A percentile compares a stretch with the other conserved stretches of the same genome.
Evolutionary conservation across 2,329 filamentous ascomycete species (phyloP).

Genomic region (Didymella glomerata): DNA sequence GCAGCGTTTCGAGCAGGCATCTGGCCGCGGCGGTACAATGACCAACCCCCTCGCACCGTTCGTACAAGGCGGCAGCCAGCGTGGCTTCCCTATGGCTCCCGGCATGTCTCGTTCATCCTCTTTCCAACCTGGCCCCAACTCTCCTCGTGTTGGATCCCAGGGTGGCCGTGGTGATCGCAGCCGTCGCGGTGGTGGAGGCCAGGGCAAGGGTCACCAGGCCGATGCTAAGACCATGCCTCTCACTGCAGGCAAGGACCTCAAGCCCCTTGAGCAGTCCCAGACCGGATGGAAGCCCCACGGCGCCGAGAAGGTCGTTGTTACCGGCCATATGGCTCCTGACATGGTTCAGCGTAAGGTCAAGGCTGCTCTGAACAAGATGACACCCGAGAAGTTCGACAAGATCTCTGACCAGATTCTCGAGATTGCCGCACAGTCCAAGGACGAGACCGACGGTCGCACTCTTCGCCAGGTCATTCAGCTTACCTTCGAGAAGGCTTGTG

Average conservation of each 20-base stretch:
- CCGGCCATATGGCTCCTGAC: conserved; percentile 77
- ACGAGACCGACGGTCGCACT: conserved; percentile 91
- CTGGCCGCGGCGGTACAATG: conserved; percentile 43
- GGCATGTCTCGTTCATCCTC: conserved; percentile 68
- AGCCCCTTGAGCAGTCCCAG: conserved; percentile 76
- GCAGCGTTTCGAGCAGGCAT: conserved; percentile 67
- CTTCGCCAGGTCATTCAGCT: conserved; percentile 98
- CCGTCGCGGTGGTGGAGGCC: conserved; percentile 60
- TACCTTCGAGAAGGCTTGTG: conserved; percentile 98
- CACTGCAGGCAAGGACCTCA: conserved; percentile 81
- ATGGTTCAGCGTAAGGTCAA: conserved; percentile 99
- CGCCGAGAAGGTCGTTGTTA: conserved; percentile 47
- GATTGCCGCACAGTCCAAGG: conserved; percentile 94
- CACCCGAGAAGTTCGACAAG: conserved; percentile 96
- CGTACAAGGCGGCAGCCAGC: conserved; percentile 61
- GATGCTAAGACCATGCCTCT: conserved; percentile 88
- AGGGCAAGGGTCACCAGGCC: conserved; percentile 63
- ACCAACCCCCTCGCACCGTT: conserved; percentile 67
- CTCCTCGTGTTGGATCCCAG: conserved; percentile 71
- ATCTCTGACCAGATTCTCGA: conserved; percentile 91
- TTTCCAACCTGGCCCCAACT: conserved; percentile 71
- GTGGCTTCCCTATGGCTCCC: conserved; percentile 68
- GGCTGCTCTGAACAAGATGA: conserved; percentile 99
- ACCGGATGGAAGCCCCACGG: conserved; percentile 86
- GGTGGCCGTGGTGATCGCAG: conserved; percentile 67